Percentiles rank a stretch among this genome's conserved stretches.
phyloP scores from a whole-genome alignment of 2,329 filamentous ascomycete genomes.

The Pyrenochaeta sp. region DNA sequence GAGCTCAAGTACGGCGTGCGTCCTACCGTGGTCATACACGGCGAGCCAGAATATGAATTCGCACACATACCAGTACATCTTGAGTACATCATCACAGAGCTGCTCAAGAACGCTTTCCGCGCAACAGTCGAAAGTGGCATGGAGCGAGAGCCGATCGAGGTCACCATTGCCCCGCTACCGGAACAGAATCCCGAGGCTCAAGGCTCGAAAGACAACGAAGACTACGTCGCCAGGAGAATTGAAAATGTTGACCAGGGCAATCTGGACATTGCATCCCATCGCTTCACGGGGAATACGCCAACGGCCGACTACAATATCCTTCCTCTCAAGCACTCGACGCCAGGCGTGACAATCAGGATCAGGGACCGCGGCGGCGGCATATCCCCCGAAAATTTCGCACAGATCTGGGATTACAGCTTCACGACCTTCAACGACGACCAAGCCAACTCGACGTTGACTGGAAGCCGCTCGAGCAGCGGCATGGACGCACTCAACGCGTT shows the following conservation, averaged over 20 bases:
- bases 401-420: conserved; percentile 97
- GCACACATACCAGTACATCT: conserved; percentile 95
- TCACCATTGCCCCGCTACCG: conserved; percentile 83
- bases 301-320: conserved; percentile 49
- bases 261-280: conserved; percentile 37
- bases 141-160: conserved; percentile 81
- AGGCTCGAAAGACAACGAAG: conserved; percentile 14
- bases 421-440: conserved; percentile 85
- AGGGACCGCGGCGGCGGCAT: conserved; percentile 96
- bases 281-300: conserved; percentile 36
- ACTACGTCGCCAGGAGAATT: conserved; percentile 15
- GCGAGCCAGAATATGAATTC: conserved; percentile 85
- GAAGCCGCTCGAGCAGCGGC: conserved; percentile 33
- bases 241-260: conserved; percentile 43
- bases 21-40: conserved; percentile 80
- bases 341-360: conserved; percentile 93
- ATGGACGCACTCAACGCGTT: conserved; percentile 79
- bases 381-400: conserved; percentile 77
- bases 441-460: conserved; percentile 54
- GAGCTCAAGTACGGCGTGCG: conserved; percentile 94
- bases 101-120: conserved; percentile 95
- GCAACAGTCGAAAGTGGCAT: conserved; percentile 87
- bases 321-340: conserved; percentile 61
- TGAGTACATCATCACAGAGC: conserved; percentile 95
- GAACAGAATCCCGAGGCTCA: conserved; percentile 50